phyloP scores from a whole-genome alignment of 2,329 filamentous ascomycete genomes.

The Colletotrichum graminicola region DNA sequence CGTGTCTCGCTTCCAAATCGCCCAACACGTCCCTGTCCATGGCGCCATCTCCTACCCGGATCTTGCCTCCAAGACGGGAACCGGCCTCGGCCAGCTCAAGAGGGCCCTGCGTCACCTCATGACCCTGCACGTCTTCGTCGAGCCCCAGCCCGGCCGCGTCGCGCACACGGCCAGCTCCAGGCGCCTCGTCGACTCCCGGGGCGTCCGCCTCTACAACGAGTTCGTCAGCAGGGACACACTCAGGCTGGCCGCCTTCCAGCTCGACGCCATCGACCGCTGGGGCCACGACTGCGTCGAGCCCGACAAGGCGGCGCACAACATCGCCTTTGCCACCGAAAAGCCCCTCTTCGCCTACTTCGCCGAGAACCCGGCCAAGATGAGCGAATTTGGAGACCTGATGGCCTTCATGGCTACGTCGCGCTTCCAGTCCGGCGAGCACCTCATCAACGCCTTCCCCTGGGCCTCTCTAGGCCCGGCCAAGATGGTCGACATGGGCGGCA shows the following conservation, averaged over 20 bases:
- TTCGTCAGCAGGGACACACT: conserved; percentile 3
- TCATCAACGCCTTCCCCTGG: conserved; percentile 2
- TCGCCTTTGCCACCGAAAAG: neutral
- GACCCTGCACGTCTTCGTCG: neutral
- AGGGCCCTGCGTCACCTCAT: conserved; percentile 6
- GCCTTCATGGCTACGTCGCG: neutral
- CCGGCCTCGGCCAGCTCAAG: neutral
- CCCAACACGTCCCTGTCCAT: neutral
- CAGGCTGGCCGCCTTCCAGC: neutral
- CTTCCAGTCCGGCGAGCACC: neutral
- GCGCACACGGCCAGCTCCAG: neutral
- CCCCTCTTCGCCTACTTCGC: conserved; percentile 4
- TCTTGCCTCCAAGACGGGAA: conserved; percentile 1
- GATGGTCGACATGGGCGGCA: conserved; percentile 2
- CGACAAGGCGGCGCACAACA: conserved; percentile 1
- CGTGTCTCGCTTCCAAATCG: neutral
- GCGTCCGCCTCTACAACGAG: conserved; percentile 3
- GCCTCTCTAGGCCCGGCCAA: neutral
- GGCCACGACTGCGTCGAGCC: neutral
- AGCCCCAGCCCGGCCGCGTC: conserved; percentile 2
- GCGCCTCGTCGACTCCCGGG: neutral
- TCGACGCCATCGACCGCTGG: neutral
- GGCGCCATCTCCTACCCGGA: neutral
- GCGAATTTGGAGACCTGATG: conserved; percentile 1
- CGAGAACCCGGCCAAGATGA: neutral